These are phyloP conservation scores for Rhododendron vialii DNA, from an alignment of 148 eudicot species.

Conservation along the genomic window DNA sequence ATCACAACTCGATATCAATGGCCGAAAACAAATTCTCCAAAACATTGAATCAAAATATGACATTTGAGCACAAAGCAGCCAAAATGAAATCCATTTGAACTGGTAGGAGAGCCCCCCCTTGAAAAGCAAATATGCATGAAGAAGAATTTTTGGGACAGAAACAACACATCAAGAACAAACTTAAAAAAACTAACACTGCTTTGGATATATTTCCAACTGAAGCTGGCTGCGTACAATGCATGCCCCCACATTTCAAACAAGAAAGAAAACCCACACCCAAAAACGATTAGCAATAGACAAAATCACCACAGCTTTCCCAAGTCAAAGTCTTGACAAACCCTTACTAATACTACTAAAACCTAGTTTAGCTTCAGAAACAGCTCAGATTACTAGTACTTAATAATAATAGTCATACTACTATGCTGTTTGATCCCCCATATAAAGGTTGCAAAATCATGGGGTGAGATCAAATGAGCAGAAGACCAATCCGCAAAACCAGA, in stretches of 20 bases:
- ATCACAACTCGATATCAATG: background rate
- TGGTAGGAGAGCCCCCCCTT: background rate
- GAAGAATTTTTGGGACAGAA: background rate
- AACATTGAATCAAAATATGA: background rate
- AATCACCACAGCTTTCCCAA: background rate
- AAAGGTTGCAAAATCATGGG: slow-evolving; percentile 1
- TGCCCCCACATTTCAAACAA: background rate
- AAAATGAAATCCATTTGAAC: background rate
- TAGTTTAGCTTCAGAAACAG: background rate
- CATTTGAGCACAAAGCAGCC: background rate
- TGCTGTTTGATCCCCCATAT: background rate
- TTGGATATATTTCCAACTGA: background rate
- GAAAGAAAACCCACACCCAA: background rate
- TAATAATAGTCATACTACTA: background rate
- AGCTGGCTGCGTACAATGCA: slow-evolving; percentile 9
- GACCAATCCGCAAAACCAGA: background rate
- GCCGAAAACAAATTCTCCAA: background rate
- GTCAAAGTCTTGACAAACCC: background rate
- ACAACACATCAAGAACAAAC: background rate
- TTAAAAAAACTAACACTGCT: background rate
- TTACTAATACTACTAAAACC: background rate
- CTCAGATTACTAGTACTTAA: background rate
- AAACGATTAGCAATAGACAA: background rate
- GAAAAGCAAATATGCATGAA: background rate
- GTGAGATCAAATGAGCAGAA: background rate